Conservation (phyloP, 306 rosid species). For the Hippophae gyantsensis region DNA sequence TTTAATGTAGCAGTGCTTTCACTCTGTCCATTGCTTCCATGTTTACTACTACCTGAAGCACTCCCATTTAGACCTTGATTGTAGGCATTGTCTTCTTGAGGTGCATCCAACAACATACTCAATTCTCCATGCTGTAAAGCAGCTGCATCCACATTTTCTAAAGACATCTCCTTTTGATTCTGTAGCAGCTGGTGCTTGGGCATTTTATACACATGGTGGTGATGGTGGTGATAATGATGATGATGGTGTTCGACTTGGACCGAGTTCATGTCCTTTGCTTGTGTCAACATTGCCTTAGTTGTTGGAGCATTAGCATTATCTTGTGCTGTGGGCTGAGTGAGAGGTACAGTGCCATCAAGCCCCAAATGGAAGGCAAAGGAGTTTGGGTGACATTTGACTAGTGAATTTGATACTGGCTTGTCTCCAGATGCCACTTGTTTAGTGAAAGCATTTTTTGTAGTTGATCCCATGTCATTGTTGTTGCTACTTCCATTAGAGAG, state of each 20-base stretch:
- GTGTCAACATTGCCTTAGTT: slow-evolving; percentile 3
- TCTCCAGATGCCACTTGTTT: slow-evolving; percentile 32
- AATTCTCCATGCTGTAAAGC: slow-evolving; percentile 38
- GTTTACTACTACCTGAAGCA: slow-evolving; percentile 35
- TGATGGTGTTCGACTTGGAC: slow-evolving; percentile 26
- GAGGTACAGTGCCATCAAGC: slow-evolving; percentile 4
- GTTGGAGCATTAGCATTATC: slow-evolving; percentile 14
- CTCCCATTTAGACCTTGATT: slow-evolving; percentile 30
- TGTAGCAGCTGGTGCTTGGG: slow-evolving; percentile 19
- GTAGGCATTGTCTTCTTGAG: slow-evolving; percentile 32
- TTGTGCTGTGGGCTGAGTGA: slow-evolving; percentile 11
- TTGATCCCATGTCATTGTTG: slow-evolving; percentile 36
- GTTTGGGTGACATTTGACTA: slow-evolving; percentile 28
- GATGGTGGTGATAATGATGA: slow-evolving; percentile 28
- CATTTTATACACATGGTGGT: slow-evolving; percentile 22
- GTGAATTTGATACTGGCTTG: slow-evolving; percentile 26
- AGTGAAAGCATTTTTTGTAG: slow-evolving; percentile 22
- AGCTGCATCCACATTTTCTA: slow-evolving; percentile 21
- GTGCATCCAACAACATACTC: slow-evolving; percentile 24
- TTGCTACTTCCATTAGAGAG: slow-evolving; percentile 41
- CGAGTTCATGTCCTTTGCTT: slow-evolving; percentile 7
- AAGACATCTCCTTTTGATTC: slow-evolving; percentile 20
- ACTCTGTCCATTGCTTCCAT: slow-evolving; percentile 38
- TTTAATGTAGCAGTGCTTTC: slow-evolving; percentile 30
- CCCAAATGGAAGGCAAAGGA: slow-evolving; percentile 20